Base-by-base conservation (phyloP, 305 asterid genomes). In the Rubia balearica region DNA sequence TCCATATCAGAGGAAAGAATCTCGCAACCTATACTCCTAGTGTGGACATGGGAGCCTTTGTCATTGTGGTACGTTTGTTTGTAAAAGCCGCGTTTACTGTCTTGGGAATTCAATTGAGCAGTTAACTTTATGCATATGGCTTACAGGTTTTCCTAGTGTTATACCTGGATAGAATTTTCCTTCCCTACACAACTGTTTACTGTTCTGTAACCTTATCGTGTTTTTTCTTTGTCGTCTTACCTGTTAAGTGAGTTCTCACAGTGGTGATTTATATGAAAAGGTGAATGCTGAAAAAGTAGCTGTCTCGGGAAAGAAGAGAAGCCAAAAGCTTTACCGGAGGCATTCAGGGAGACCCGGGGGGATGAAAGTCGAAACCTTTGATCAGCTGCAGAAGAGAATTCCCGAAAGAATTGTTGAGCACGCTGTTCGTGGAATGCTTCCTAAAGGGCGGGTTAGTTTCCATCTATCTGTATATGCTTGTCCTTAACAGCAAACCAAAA, bases 291-390 rank as follows among this genome's bases (percentile, higher is more conserved):
- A 94, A 40, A 94, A 91, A 67, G 83, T 91, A 69, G 98, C 97
- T 21, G 96, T 93, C 8, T 85, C 96, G 68, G 98, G 98, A 63
- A 93, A 88, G 82, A 89, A 93, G 81, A 86, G 97, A 79, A 81
- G 83, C 27, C 97, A 91, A 73, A 93, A 93, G 72, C 90, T 91
- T 61, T 91, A 93, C 76, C 78, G 87, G 66, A 89, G 98, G 87
- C 97, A 93, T 80, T 93, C 96, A 0, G 96, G 98, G 59, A 86
- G 96, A 75, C 98, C 98, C 0, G 97, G 97, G 67, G 98, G 98
- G 72, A 88, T 93, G 97, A 93, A 21, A 71, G 96, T 86, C 60
- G 97, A 93, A 78, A 93, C 97, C 10, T 91, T 89, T 74, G 96
- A 94, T 76, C 97, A 91, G 81, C 98, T 94, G 69, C 96, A 91